Conservation (phyloP, 352 stramenopile genomes). For the Globisporangium megalacanthum region DNA sequence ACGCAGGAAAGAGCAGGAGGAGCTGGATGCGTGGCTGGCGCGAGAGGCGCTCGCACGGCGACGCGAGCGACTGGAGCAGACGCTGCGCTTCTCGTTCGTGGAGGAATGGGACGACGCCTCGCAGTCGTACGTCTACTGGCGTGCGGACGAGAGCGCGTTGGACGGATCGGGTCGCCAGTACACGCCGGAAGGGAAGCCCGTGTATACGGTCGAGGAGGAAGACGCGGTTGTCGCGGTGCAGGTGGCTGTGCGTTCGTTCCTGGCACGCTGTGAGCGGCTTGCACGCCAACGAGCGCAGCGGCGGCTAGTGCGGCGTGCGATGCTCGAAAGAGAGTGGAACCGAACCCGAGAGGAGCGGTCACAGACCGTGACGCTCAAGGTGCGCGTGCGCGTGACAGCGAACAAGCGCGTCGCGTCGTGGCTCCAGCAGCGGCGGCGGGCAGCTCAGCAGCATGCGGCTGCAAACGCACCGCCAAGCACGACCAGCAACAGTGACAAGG, state of each 20-base stretch:
- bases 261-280: slow-evolving; percentile 28
- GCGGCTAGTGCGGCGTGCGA: slow-evolving; percentile 19
- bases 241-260: slow-evolving; percentile 26
- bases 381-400: slow-evolving; percentile 12
- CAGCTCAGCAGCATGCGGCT: not conserved
- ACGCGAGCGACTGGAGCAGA: slow-evolving; percentile 26
- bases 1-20: slow-evolving; percentile 43
- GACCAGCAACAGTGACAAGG: not conserved
- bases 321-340: slow-evolving; percentile 41
- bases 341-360: slow-evolving; percentile 26
- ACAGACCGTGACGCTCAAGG: slow-evolving; percentile 39
- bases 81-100: slow-evolving; percentile 48
- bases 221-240: slow-evolving; percentile 43
- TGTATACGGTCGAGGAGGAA: slow-evolving; percentile 65
- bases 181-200: slow-evolving; percentile 28
- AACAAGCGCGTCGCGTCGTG: slow-evolving; percentile 20
- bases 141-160: slow-evolving; percentile 7
- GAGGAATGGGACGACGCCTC: slow-evolving; percentile 49
- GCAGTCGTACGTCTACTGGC: slow-evolving; percentile 41
- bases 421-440: slow-evolving; percentile 10
- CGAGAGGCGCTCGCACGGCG: slow-evolving; percentile 29
- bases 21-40: slow-evolving; percentile 34
- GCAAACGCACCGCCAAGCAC: not conserved
- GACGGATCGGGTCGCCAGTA: slow-evolving; percentile 9
- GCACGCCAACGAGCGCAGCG: slow-evolving; percentile 23